These are phyloP conservation scores for Geoglossum glabrum DNA, from an alignment of 495 filamentous ascomycete species.

Conservation along the genomic window DNA sequence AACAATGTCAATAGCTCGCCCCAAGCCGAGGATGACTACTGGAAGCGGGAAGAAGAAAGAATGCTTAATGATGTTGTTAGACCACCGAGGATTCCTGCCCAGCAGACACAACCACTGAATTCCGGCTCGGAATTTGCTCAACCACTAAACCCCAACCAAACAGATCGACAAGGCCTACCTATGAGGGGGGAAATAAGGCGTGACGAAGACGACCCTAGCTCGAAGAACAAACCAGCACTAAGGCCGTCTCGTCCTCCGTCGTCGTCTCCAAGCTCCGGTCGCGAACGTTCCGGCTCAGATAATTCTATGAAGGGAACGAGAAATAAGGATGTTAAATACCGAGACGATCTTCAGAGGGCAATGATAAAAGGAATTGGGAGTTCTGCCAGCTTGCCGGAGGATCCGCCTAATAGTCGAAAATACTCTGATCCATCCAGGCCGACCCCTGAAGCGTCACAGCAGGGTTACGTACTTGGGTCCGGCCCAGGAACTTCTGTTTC, in stretches of 20 bases:
- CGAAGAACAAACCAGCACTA: conserved; percentile 4
- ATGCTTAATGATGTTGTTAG: conserved; percentile 19
- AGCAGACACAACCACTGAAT: not conserved
- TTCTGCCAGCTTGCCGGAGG: conserved; percentile 4
- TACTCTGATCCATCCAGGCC: not conserved
- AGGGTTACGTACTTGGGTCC: conserved; percentile 3
- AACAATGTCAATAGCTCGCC: conserved; percentile 10
- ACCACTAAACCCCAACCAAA: not conserved
- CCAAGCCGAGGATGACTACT: conserved; percentile 21
- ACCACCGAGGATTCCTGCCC: conserved; percentile 17
- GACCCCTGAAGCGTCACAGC: not conserved
- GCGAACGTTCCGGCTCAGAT: conserved; percentile 21
- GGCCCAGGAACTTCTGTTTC: conserved; percentile 5
- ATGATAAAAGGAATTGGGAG: conserved; percentile 18
- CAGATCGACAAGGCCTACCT: conserved; percentile 4
- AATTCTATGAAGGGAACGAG: conserved; percentile 18
- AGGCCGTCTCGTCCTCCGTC: conserved; percentile 11
- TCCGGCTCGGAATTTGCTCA: not conserved
- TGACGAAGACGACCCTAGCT: not conserved
- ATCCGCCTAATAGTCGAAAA: conserved; percentile 3
- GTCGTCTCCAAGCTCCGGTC: conserved; percentile 13
- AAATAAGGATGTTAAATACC: conserved; percentile 19
- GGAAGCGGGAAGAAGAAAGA: conserved; percentile 27
- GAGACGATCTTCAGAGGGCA: conserved; percentile 20
- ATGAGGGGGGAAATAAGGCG: conserved; percentile 8